Evolutionary conservation across 129 eudicot genomes (phyloP), one percentile per base, ranked within the genome.

Genomic region (Saposhnikovia divaricata): DNA sequence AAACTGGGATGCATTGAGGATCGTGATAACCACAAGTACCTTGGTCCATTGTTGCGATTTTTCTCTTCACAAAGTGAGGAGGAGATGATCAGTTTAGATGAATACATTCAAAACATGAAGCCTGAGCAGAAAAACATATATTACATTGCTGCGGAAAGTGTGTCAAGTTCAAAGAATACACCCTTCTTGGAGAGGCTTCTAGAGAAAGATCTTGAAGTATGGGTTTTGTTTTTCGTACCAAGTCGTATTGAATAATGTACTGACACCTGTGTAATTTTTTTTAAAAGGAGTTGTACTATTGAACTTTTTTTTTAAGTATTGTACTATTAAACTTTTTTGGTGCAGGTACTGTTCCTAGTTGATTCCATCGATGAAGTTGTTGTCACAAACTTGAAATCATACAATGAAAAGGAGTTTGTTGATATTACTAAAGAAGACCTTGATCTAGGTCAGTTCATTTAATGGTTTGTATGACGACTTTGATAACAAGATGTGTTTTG

Each of bases 321-420:
- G 72, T 66, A 66, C 34, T 28, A 5, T 28, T 14, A 4, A 11
- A 46, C 21, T 55, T 48, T 51, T 57, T 84, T 68, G 72, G 23
- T 77, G 53, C 87, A 93, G 98, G 98, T 93, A 21, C 85, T 93
- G 44, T 89, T 87, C 82, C 78, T 93, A 71, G 98, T 93, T 81
- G 97, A 93, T 83, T 96, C 98, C 42, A 93, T 93, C 66, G 98
- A 93, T 80, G 98, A 93, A 87, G 88, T 91, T 71, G 96, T 96
- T 16, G 78, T 94, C 80, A 91, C 92, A 76, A 94, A 91, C 81
- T 92, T 94, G 57, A 94, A 94, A 77, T 80, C 90, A 4, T 91
- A 86, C 74, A 92, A 90, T 85, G 97, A 91, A 65, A 94, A 91
- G 88, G 78, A 89, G 80, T 91, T 94, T 82, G 86, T 94, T 80